A percentile compares a stretch with the other conserved stretches of the same genome.
Conservation (phyloP, 2,329 filamentous ascomycete species). For the Trichoderma pleuroti region DNA sequence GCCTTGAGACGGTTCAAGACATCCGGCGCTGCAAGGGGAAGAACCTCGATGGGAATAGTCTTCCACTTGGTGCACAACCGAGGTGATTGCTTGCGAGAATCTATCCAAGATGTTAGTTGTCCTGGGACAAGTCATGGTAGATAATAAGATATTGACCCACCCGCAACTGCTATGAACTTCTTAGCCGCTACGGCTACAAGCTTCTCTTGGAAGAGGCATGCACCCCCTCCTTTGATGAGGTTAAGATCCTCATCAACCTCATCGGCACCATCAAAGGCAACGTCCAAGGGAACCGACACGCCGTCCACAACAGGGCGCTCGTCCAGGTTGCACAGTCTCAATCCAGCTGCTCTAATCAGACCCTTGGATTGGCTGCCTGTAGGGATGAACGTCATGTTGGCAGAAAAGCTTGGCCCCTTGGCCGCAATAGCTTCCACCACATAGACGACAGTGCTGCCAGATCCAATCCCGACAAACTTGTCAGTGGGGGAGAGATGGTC, state of each 20-base stretch:
- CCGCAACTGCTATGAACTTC: constrained; percentile 84
- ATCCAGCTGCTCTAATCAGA: constrained; percentile 74
- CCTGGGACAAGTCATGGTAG: background rate
- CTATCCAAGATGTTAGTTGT: constrained; percentile 37
- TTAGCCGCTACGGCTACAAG: constrained; percentile 80
- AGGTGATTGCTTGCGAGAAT: constrained; percentile 83
- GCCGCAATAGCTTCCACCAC: constrained; percentile 76
- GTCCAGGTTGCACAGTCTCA: constrained; percentile 75
- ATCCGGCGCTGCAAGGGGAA: constrained; percentile 74
- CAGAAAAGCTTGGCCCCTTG: constrained; percentile 51
- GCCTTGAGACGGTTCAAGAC: constrained; percentile 69
- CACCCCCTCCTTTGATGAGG: constrained; percentile 95
- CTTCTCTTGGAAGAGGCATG: constrained; percentile 98
- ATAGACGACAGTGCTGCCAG: constrained; percentile 77
- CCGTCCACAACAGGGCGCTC: constrained; percentile 55
- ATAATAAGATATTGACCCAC: constrained; percentile 41
- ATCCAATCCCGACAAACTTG: constrained; percentile 73
- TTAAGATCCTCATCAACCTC: constrained; percentile 94
- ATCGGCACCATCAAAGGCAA: constrained; percentile 94
- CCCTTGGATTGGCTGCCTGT: constrained; percentile 90
- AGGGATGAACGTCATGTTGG: constrained; percentile 77
- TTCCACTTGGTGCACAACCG: constrained; percentile 76
- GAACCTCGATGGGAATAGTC: constrained; percentile 87
- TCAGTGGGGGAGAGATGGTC: constrained; percentile 64
- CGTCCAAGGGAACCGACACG: constrained; percentile 61